Base-by-base conservation (phyloP, 2,329 filamentous ascomycete genomes). In the Didymella pinodella region DNA sequence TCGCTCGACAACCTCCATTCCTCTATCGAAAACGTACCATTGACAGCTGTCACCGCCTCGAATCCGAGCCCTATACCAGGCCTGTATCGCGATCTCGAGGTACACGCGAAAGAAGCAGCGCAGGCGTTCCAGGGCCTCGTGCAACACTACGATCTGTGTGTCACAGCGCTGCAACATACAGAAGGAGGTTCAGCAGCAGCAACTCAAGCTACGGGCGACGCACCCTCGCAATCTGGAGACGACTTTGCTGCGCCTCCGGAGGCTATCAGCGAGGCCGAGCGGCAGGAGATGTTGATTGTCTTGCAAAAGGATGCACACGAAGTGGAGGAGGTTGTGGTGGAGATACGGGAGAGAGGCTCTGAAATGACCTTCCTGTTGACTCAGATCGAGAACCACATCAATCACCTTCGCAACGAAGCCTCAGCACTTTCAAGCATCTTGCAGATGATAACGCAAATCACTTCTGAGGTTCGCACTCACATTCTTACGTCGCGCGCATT, bases 121-220 rank as follows among this genome's bases (percentile, higher is more conserved):
- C 84, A 89, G 57, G 84, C 92, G 5, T 85, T 98, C 1, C 86
- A 92, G 56, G 92, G 90, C 0, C 81, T 98, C 4, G 93, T 92
- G 7, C 86, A 85, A 26, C 94, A 98, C 78, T 97, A 97, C 74
- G 94, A 98, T 75, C 86, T 96, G 64, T 97, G 94, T 75, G 91
- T 96, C 14, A 94, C 90, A 0, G 94, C 94, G 0, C 89, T 97
- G 43, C 91, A 93, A 59, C 92, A 94, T 49, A 97, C 93, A 3
- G 93, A 97, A 79, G 81, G 81, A 57, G 81, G 82, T 10, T 79
- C 80, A 11, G 80, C 80, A 59, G 81, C 81, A 14, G 81, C 80
- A 2, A 78, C 74, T n/a, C 75, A 78, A 50, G 76, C 76, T 20
- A 75, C 77, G 0, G 75, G 73, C 28, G 77, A 80, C 55, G 70